Evolutionary conservation across 202 grass and related monocot species (phyloP).

Genomic region (Eragrostis tef): DNA sequence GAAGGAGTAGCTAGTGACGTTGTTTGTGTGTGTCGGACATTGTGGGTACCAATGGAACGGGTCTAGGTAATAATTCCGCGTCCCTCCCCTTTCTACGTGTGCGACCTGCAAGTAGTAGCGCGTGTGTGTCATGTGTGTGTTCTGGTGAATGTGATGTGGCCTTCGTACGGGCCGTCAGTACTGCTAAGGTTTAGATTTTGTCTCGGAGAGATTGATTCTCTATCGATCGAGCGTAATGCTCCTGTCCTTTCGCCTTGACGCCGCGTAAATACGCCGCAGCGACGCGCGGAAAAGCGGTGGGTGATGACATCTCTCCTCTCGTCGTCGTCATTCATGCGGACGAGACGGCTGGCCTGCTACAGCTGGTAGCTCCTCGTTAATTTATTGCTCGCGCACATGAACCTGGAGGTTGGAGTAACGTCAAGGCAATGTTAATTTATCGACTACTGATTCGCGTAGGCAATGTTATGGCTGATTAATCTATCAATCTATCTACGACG

Average conservation of each 20-base stretch:
- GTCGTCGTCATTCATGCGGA: neutral
- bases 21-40: constrained; percentile 11
- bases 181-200: constrained; percentile 61
- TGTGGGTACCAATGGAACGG: constrained; percentile 61
- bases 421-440: neutral
- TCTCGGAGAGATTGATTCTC: constrained; percentile 36
- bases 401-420: neutral
- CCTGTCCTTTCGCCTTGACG: constrained; percentile 38
- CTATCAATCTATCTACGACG: too few relatives aligned
- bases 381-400: neutral
- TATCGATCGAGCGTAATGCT: constrained; percentile 41
- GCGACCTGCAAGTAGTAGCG: neutral
- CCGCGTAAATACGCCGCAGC: constrained; percentile 44
- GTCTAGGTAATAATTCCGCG: constrained; percentile 68
- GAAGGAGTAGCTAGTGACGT: neutral
- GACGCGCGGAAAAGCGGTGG: neutral
- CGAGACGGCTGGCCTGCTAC: neutral
- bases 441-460: neutral
- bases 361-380: neutral
- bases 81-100: neutral
- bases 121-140: neutral
- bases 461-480: too few relatives aligned
- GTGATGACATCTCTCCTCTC: neutral
- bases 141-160: constrained; percentile 30
- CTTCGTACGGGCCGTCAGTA: constrained; percentile 37